Evolutionary conservation across 2,329 filamentous ascomycete species (phyloP), one percentile per base, ranked within the genome.

Genomic region (Alternaria arbusti): DNA sequence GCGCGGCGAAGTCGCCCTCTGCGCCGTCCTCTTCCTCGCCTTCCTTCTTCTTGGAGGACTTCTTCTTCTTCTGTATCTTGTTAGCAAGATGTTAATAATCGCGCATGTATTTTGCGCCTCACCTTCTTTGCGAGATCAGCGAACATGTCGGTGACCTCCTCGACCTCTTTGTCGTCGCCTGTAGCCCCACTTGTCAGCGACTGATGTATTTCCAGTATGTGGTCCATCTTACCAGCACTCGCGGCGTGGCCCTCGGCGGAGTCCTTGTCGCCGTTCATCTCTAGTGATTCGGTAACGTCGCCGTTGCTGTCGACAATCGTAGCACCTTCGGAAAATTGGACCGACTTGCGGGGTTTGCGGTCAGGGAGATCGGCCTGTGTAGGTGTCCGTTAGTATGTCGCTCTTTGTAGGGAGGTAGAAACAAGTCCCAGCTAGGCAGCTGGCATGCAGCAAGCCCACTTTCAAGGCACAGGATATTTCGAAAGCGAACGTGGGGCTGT

Each of bases 251-350:
- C 93, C 85, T 91, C 88, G 71, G 93, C 93, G 74, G 91, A 92
- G 71, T 91, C 88, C 84, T 94, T 94, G 74, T 91, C 86, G 75
- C 93, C 91, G 76, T 91, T 89, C 76, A 85, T 81, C 74, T 87
- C 86, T 71, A 90, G 87, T 80, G 92, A 86, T 82, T 91, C 90
- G 76, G 88, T 93, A 79, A 97, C 89, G 79, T 90, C 89, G 75
- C 95, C 95, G 86, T 97, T 92, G 82, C 89, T 88, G 85, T 97
- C 92, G 80, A 97, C 94, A 75, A 97, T 89, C 70, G 92, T 88
- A 74, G 93, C 88, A 77, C 93, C 92, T 82, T 96, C 92, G 79
- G 91, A 94, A 82, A 98, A 98, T 70, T 94, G 90, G 77, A 98
- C 95, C 50, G 93, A 96, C 84, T 98, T 97, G 84, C 94, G 91